Base-by-base conservation (phyloP, 1,139 yeast species). In the Arxiozyma bovina region DNA sequence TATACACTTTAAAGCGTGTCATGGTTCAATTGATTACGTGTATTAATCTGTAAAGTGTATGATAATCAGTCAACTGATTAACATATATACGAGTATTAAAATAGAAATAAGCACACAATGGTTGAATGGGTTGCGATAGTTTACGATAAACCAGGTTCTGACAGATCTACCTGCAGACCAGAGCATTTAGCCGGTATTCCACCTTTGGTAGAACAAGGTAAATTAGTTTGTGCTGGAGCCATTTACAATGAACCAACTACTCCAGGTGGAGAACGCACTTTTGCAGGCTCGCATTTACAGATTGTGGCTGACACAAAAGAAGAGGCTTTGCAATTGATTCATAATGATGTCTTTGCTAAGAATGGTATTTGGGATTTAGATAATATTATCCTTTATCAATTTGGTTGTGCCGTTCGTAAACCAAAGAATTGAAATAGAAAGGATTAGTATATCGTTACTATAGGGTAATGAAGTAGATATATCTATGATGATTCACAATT, bases 351-450 rank as follows among this genome's bases (percentile, higher is more conserved):
- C 42, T 87, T 83, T 70, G 79, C 80, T 60, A 74, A 73, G 60
- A 74, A 76, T 38, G 93, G 90, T 0, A 78, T 87, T 56, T 87
- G 96, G 96, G 94, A 87, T 67, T 66, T 86, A 58, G 80, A 82
- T 48, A 78, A 76, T 54, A 84, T 80, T 25, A 66, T 81, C 60
- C 79, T 86, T 51, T 75, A 79, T 63, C 91, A 91, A 62, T 70
- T 70, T 56, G 75, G 73, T 20, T 69, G 75, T 61, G 83, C 82
- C 45, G 73, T 70, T 53, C 74, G 80, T 63, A 58, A 68, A 51
- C 72, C 66, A 18, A 73, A 70, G 59, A 66, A 69, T 20, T 54
- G 50, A 40, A 8, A 21, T n/a, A 5, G 22, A 45, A 9, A 44
- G 9, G 17, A 42, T 42, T 18, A 45, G 6, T 2, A 12, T 8